Conservation (phyloP, 78 protist genomes). For the Dictyostelium discoideum region dicty_2.7 NC_007089.4:253001-253500, state of each 20-base stretch:
- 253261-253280: slow-evolving; percentile 2
- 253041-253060: too few relatives aligned
- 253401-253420: slow-evolving; percentile 62
- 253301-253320: not conserved
- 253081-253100: slow-evolving; percentile 12
- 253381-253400: slow-evolving; percentile 24
- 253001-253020: slow-evolving; percentile 35
- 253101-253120: not conserved
- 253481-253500: slow-evolving; percentile 89
- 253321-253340: not conserved
- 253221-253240: slow-evolving; percentile 22
- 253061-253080: not conserved
- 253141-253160: not conserved
- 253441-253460: slow-evolving; percentile 91
- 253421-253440: slow-evolving; percentile 30
- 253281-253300: not conserved
- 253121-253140: slow-evolving; percentile 5
- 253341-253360: not conserved
- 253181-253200: not conserved
- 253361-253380: not conserved
- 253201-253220: not conserved
- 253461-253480: slow-evolving; percentile 96
- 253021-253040: not conserved
- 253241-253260: not conserved
- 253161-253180: slow-evolving; percentile 7